Conservation (phyloP, 2,329 filamentous ascomycete species). For the Xylariomycetidae sp. region DNA sequence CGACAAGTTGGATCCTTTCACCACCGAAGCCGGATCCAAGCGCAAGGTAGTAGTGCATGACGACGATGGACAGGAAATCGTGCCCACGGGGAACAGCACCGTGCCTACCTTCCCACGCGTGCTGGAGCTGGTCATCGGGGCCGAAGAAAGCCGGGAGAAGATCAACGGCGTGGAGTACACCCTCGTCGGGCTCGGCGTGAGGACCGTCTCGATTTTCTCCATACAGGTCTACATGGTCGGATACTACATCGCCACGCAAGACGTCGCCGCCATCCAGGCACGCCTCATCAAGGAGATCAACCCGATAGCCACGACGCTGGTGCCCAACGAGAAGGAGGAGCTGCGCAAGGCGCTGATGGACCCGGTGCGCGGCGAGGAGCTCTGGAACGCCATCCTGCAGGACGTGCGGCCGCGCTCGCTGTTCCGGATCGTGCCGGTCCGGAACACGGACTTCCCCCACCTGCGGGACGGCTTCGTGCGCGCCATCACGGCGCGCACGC, state of each 20-base stretch:
- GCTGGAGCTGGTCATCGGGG: slow-evolving; percentile 50
- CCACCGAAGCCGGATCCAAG: slow-evolving; percentile 43
- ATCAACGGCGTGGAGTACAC: slow-evolving; percentile 66
- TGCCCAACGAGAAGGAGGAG: slow-evolving; percentile 73
- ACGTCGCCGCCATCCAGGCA: slow-evolving; percentile 76
- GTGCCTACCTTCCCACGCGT: slow-evolving; percentile 74
- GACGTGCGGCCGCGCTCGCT: slow-evolving; percentile 67
- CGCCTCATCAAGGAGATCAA: slow-evolving; percentile 73
- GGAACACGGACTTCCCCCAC: slow-evolving; percentile 92
- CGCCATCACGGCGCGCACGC: slow-evolving; percentile 70
- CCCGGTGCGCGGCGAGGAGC: slow-evolving; percentile 59
- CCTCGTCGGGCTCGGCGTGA: slow-evolving; percentile 79
- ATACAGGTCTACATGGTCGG: slow-evolving; percentile 96
- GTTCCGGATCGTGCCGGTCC: slow-evolving; percentile 81
- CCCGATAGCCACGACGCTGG: slow-evolving; percentile 73
- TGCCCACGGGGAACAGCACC: slow-evolving; percentile 76
- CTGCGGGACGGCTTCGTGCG: slow-evolving; percentile 87
- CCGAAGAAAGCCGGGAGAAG: slow-evolving; percentile 18
- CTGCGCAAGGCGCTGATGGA: slow-evolving; percentile 68
- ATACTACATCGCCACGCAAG: slow-evolving; percentile 80
- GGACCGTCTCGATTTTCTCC: slow-evolving; percentile 82
- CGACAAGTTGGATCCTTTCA: slow-evolving; percentile 37
- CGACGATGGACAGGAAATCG: slow-evolving; percentile 66
- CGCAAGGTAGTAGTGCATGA: slow-evolving; percentile 60
- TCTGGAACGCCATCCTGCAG: slow-evolving; percentile 69